phyloP scores from a whole-genome alignment of 805 yeast genomes.

The Nakazawaea wickerhamii region DNA sequence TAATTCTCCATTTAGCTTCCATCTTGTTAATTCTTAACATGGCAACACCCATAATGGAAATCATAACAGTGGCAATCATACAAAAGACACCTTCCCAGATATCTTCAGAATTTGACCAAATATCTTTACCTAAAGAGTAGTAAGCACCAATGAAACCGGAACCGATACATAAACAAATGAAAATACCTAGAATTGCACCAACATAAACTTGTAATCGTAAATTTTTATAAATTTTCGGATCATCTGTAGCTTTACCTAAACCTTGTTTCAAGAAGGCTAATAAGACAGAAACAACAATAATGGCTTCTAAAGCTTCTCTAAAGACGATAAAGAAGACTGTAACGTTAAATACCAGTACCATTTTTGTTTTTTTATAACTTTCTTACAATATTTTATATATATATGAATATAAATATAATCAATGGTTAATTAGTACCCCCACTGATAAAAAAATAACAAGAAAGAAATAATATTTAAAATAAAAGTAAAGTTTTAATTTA shows the following conservation, averaged over 20 bases:
- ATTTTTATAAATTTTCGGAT: conserved; percentile 45
- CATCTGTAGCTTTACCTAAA: conserved; percentile 43
- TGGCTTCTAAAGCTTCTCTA: conserved; percentile 92
- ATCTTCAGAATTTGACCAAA: conserved; percentile 86
- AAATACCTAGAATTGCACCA: conserved; percentile 70
- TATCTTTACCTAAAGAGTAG: conserved; percentile 72
- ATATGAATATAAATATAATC: neutral
- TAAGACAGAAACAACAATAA: conserved; percentile 83
- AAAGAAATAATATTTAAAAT: too few relatives aligned
- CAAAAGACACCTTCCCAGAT: conserved; percentile 97
- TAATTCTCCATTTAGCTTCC: conserved; percentile 96
- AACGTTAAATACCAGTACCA: conserved; percentile 60
- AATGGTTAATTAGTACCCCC: too few relatives aligned
- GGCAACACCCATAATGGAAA: conserved; percentile 92
- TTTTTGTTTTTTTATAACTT: conserved; percentile 15
- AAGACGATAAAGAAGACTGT: conserved; percentile 85
- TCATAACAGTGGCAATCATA: conserved; percentile 83
- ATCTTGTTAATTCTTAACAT: conserved; percentile 93
- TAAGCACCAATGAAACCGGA: conserved; percentile 93
- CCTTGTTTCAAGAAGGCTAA: conserved; percentile 90
- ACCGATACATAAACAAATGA: conserved; percentile 80
- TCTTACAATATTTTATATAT: neutral
- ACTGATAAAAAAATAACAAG: too few relatives aligned
- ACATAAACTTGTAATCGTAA: conserved; percentile 80
- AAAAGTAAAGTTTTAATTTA: too few relatives aligned